Evolutionary conservation across 305 asterid genomes (phyloP), one percentile per base, ranked within the genome.

Genomic region (Solanum aculeatissimum): DNA sequence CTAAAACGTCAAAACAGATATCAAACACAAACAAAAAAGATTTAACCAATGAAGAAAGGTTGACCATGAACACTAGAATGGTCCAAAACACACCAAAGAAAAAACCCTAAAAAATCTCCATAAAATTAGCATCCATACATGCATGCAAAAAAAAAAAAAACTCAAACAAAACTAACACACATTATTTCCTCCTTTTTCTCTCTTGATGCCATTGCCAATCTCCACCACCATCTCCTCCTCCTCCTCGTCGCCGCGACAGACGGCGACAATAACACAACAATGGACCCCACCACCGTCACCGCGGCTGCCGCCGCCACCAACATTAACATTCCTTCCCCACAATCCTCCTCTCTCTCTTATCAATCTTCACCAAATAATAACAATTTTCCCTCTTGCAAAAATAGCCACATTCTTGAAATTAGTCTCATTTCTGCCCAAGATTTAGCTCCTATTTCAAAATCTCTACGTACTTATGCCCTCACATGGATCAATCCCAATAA

Each of bases 361-460:
- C 86, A 81, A 51, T 42, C 86, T 4, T 80, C 87, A 23, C 78
- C 25, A 29, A 58, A 40, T 49, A 68, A 21, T 3, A 49, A 16
- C 2, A 42, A 49, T 69, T 35, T 19, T 4, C 2, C 77, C 18
- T 51, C 29, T 69, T 9, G 16, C 51, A 35, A 32, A 47, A 47
- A 75, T 72, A 53, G 63, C 84, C 89, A 81, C 40, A 91, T 90
- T 87, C 86, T 93, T 2, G 94, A 90, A 60, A 86, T 93, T 90
- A 91, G 80, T 86, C 47, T 93, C 65, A 88, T 93, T 57, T 92
- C 96, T 38, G 96, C 97, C 15, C 90, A 87, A 6, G 94, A 92
- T 51, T 94, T 93, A 47, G 92, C 93, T 3, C 94, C 96, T 1
- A 87, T 92, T 3, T 90, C 97, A 70, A 92, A 91, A 84, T 80